Evolutionary conservation across 78 protist genomes (phyloP).

Genomic region (Diacronema lutheri): DNA sequence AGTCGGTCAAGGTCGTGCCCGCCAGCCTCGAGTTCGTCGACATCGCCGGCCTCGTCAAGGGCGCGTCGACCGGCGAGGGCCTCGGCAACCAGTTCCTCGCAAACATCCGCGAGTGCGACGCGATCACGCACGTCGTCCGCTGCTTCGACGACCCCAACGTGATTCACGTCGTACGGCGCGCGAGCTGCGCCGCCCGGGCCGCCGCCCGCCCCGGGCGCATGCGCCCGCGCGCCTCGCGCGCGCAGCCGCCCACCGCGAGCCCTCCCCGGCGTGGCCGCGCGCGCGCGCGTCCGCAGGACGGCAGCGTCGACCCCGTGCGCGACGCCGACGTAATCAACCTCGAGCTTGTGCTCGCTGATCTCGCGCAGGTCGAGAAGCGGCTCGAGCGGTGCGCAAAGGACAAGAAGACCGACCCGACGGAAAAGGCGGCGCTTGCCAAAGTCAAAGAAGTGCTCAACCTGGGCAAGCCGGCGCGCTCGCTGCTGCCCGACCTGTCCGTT

Average conservation of each 20-base stretch:
- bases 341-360: constrained; percentile 46
- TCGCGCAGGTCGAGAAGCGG: constrained; percentile 44
- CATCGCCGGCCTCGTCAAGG: constrained; percentile 47
- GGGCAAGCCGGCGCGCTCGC: constrained; percentile 7
- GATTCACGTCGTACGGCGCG: constrained; percentile 29
- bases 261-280: no score
- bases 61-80: constrained; percentile 37
- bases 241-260: no score
- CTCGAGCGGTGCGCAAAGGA: not conserved
- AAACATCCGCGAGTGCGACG: constrained; percentile 50
- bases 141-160: constrained; percentile 47
- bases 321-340: constrained; percentile 35
- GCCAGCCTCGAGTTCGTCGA: constrained; percentile 45
- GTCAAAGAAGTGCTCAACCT: not conserved
- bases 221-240: no score
- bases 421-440: not conserved
- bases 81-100: constrained; percentile 53
- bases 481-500: not conserved
- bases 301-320: constrained; percentile 35
- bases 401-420: not conserved
- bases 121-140: constrained; percentile 27
- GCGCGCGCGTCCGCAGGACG: no score
- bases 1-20: constrained; percentile 20
- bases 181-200: not conserved
- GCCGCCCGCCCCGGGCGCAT: no score